Base-by-base conservation (phyloP, 345 rosid genomes). In the Gossypium mustelinum region DNA sequence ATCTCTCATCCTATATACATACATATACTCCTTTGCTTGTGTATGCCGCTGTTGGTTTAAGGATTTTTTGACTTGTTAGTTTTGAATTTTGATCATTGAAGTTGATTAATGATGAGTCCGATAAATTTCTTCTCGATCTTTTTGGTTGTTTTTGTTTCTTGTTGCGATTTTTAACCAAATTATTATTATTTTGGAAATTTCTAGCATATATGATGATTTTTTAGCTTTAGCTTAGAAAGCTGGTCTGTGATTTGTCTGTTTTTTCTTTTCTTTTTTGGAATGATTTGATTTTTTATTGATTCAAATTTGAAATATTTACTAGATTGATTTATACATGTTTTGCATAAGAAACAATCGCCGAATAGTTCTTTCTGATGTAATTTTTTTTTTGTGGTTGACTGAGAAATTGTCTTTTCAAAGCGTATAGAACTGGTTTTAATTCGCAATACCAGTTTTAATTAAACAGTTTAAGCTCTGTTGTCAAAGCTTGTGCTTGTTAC, bases 101-200 rank as follows among this genome's bases (percentile, higher is more conserved):
- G 56, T 73, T 58, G 44, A 45, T 16, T 29, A 14, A 16, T 45
- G 58, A 25, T 62, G 62, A 34, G 16, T 14, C 7, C 8, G 54
- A 57, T 17, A 59, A 44, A 58, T 17, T 5, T 73, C n/a, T 41
- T 47, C 56, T 67, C 74, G 63, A n/a, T 48, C 54, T 70, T 63
- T 61, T 25, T 4, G 0, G 16, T 47, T 47, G 2, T 27, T 12
- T 2, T 51, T 73, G 50, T 66, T 14, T 24, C 17, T 39, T 55
- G 18, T 50, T 8, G 14, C 2, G 11, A 12, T 22, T 13, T 52
- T 54, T 29, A 3, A 12, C 14, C 18, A 25, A 60, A 2, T 17
- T 25, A 0, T 55, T 71, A 52, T 59, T 60, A 24, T 60, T 60
- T 60, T 60, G 64, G 64, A 60, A 60, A 12, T 25, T 57, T 57